Percentiles rank a stretch among this genome's conserved stretches.
These are phyloP conservation scores for Leishmania mexicana DNA, from an alignment of 208 protist genomes.

Conservation along the genomic window DNA sequence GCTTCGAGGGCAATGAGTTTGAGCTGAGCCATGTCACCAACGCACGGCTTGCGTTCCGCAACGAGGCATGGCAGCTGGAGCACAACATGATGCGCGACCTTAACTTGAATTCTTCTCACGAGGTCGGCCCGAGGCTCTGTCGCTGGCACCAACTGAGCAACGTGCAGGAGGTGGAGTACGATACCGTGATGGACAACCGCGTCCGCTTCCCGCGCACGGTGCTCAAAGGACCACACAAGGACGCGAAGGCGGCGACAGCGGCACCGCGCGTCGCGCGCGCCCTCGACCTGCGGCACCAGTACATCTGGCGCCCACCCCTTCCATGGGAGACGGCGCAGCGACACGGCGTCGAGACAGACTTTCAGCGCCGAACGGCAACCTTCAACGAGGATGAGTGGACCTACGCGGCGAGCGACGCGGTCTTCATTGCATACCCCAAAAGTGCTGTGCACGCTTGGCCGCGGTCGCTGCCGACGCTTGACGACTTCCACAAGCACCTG, in stretches of 20 bases:
- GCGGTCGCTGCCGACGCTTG: conserved; percentile 77
- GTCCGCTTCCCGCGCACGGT: conserved; percentile 91
- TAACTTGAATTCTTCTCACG: conserved; percentile 50
- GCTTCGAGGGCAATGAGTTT: conserved; percentile 75
- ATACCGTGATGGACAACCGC: conserved; percentile 80
- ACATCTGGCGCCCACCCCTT: conserved; percentile 79
- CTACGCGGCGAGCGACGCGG: conserved; percentile 84
- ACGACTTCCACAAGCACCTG: conserved; percentile 78
- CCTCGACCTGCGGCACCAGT: conserved; percentile 75
- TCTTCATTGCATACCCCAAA: conserved; percentile 84
- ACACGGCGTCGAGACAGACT: conserved; percentile 80
- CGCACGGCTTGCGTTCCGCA: conserved; percentile 83
- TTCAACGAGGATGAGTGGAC: conserved; percentile 93
- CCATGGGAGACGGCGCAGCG: conserved; percentile 71
- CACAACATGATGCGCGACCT: conserved; percentile 83
- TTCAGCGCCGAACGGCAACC: conserved; percentile 79
- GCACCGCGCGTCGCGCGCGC: conserved; percentile 63
- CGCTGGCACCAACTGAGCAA: conserved; percentile 85
- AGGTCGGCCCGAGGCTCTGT: conserved; percentile 49
- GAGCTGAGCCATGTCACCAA: conserved; percentile 84
- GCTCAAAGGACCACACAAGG: conserved; percentile 60
- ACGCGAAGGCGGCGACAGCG: conserved; percentile 40
- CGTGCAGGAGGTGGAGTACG: conserved; percentile 87
- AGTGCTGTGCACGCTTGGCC: conserved; percentile 85
- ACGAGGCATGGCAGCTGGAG: conserved; percentile 83